These are phyloP conservation scores for Sporormia fimetaria DNA, from an alignment of 495 filamentous ascomycete genomes.

Conservation along the genomic window DNA sequence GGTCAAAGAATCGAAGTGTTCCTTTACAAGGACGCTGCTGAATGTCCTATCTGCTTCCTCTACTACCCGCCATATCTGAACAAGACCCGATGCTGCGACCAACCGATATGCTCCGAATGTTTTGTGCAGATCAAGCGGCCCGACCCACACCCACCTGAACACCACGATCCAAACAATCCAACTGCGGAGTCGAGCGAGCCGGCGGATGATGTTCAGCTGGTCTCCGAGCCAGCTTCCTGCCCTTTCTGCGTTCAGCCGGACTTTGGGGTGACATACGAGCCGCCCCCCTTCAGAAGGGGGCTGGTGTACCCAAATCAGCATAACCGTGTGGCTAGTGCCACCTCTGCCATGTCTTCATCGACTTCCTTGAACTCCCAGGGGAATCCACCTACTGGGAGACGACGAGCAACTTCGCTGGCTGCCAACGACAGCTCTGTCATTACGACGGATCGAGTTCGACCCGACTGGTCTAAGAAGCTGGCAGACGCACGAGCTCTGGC, in stretches of 20 bases:
- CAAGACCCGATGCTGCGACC: conserved; percentile 88
- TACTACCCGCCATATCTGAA: conserved; percentile 97
- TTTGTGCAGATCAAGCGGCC: conserved; percentile 98
- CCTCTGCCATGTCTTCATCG: conserved; percentile 63
- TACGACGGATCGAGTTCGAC: conserved; percentile 80
- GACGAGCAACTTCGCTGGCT: conserved; percentile 73
- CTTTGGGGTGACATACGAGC: conserved; percentile 85
- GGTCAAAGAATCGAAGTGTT: conserved; percentile 85
- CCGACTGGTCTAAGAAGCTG: conserved; percentile 89
- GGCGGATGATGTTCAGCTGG: conserved; percentile 51
- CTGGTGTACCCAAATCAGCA: conserved; percentile 53
- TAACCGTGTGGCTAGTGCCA: conserved; percentile 38
- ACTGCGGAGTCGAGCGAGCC: conserved; percentile 32
- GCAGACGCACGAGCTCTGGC: conserved; percentile 73
- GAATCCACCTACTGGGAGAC: conserved; percentile 38
- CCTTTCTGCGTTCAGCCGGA: conserved; percentile 93
- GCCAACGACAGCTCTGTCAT: conserved; percentile 71
- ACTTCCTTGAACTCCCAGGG: conserved; percentile 46
- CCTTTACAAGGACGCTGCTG: conserved; percentile 77
- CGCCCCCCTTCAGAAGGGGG: conserved; percentile 79
- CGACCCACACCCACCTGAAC: conserved; percentile 90
- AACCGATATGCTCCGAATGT: conserved; percentile 95
- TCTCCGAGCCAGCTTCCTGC: conserved; percentile 86
- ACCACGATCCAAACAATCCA: conserved; percentile 46
- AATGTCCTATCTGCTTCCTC: conserved; percentile 94